Conservation (phyloP, 495 filamentous ascomycete genomes). For the Viridothelium virens region DNA sequence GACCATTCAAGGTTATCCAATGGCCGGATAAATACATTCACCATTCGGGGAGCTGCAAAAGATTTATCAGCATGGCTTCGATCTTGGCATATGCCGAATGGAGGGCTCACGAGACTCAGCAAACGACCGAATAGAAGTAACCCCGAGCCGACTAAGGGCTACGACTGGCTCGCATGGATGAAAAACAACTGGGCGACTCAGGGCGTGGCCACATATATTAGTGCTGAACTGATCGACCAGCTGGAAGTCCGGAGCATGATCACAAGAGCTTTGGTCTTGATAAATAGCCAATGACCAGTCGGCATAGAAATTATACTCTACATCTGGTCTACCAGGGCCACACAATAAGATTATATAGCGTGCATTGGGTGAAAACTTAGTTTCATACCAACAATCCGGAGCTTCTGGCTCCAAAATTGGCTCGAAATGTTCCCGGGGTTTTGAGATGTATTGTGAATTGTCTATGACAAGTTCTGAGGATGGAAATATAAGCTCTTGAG, state of each 20-base stretch:
- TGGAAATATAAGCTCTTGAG: neutral
- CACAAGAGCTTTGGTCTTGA: neutral
- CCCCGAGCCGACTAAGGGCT: neutral
- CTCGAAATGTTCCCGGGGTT: neutral
- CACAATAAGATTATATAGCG: neutral
- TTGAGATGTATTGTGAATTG: neutral
- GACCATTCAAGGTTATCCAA: constrained; percentile 1
- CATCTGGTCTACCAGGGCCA: neutral
- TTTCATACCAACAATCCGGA: neutral
- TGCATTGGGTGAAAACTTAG: neutral
- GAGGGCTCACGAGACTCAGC: neutral
- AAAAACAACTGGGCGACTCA: neutral
- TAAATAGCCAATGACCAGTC: neutral
- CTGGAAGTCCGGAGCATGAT: neutral
- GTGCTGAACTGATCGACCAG: neutral
- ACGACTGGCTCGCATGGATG: neutral
- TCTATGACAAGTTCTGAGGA: neutral
- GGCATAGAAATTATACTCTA: neutral
- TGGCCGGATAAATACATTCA: neutral
- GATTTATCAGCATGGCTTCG: neutral
- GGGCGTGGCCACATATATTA: neutral
- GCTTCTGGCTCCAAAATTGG: neutral
- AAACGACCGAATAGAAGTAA: neutral
- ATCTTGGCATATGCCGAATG: neutral
- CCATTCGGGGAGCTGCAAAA: neutral